Conservation (phyloP, 2,329 filamentous ascomycete species). For the Xylaria sp. region DNA sequence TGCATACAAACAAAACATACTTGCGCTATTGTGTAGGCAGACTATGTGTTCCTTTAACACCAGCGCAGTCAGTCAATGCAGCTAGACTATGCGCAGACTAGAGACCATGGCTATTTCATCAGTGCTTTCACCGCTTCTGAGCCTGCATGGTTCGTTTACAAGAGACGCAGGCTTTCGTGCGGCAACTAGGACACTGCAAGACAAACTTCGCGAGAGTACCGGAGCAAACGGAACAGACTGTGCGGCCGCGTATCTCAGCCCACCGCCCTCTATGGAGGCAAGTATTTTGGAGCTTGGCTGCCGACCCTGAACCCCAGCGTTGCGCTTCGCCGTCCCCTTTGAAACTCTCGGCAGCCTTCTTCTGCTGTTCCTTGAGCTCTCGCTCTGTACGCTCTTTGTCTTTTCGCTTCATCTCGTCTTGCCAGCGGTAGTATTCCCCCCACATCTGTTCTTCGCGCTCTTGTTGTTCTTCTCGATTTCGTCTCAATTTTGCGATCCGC, state of each 20-base stretch:
- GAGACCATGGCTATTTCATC: neutral
- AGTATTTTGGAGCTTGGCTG: neutral
- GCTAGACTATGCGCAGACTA: neutral
- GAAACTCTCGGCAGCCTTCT: neutral
- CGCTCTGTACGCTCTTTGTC: neutral
- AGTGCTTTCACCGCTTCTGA: neutral
- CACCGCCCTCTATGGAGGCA: neutral
- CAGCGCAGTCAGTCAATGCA: too few species aligned
- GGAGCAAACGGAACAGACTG: slow-evolving; percentile 4
- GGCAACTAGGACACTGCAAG: slow-evolving; percentile 10
- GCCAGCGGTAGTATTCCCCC: neutral
- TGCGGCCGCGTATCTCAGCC: neutral
- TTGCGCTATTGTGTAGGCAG: too few species aligned
- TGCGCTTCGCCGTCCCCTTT: neutral
- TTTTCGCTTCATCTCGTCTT: neutral
- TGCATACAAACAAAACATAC: too few species aligned
- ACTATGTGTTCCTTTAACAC: too few species aligned
- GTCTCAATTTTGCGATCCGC: neutral
- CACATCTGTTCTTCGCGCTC: neutral
- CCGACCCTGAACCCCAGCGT: neutral
- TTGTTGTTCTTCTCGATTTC: neutral
- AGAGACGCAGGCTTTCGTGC: slow-evolving; percentile 6
- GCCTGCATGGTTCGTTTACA: slow-evolving; percentile 1
- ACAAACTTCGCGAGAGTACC: slow-evolving; percentile 5
- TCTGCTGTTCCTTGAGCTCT: neutral